These are phyloP conservation scores for Anthostomella pinea DNA, from an alignment of 2,329 filamentous ascomycete genomes.

Conservation along the genomic window DNA sequence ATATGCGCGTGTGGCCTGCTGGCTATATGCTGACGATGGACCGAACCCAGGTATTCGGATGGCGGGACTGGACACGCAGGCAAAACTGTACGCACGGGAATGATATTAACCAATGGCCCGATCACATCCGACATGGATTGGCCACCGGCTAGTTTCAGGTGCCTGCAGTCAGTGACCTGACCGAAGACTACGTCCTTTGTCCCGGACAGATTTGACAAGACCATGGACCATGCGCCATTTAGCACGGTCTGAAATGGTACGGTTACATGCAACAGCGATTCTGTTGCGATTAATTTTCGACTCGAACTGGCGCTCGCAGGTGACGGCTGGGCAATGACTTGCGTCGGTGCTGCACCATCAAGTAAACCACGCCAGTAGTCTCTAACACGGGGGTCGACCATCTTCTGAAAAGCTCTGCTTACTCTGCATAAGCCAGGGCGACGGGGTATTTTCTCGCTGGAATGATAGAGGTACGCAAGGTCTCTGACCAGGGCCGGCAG, in stretches of 20 bases:
- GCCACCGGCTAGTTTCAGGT: background rate
- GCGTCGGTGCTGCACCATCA: background rate
- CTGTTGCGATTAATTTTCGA: background rate
- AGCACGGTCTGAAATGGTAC: background rate
- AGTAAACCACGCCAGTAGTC: conserved; percentile 1
- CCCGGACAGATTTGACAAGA: background rate
- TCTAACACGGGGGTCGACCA: background rate
- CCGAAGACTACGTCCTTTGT: background rate
- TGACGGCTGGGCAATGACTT: background rate
- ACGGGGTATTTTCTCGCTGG: background rate
- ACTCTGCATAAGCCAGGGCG: background rate
- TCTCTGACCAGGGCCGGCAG: background rate
- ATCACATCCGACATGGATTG: background rate
- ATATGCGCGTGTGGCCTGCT: too few species aligned
- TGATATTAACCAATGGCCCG: background rate
- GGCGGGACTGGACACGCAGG: too few species aligned
- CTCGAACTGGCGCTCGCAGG: background rate
- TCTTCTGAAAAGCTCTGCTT: background rate
- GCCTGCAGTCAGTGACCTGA: background rate
- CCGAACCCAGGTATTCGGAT: too few species aligned
- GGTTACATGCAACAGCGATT: background rate
- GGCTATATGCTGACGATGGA: too few species aligned
- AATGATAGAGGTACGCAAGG: background rate
- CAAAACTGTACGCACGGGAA: conserved; percentile 1
- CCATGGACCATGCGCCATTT: background rate